phyloP scores from a whole-genome alignment of 257 asterid genomes.

The Lantana camara region DNA sequence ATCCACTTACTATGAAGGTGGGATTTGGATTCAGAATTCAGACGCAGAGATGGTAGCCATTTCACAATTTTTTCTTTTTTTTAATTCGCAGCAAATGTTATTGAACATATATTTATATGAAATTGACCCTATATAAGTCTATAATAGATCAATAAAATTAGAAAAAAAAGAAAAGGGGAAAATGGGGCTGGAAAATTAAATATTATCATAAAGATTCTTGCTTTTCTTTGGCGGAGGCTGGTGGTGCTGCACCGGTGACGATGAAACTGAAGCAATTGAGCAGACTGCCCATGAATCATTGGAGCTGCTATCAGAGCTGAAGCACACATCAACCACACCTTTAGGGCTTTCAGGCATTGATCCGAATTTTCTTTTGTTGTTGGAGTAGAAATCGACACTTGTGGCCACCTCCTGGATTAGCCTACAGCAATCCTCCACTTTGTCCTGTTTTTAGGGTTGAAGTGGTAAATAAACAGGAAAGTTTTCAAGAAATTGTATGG shows the following conservation, averaged over 20 bases:
- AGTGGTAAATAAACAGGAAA: not conserved
- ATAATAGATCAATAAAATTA: not conserved
- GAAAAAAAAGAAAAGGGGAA: not conserved
- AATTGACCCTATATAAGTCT: conserved; percentile 21
- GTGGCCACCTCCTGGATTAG: conserved; percentile 57
- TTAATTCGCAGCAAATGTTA: conserved; percentile 35
- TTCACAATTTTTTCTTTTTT: conserved; percentile 24
- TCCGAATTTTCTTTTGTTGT: conserved; percentile 58
- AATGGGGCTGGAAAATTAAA: not conserved
- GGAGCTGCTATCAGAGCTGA: conserved; percentile 53
- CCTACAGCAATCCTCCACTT: conserved; percentile 64
- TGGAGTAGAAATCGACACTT: conserved; percentile 30
- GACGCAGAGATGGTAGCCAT: conserved; percentile 39
- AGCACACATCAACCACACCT: conserved; percentile 54
- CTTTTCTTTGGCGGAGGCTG: conserved; percentile 60
- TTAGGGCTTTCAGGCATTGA: conserved; percentile 68
- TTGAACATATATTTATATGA: conserved; percentile 29
- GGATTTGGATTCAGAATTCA: conserved; percentile 32
- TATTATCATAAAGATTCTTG: conserved; percentile 32
- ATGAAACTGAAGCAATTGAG: conserved; percentile 49
- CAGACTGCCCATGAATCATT: conserved; percentile 50
- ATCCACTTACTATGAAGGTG: conserved; percentile 28
- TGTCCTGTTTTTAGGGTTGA: conserved; percentile 43
- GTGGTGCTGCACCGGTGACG: conserved; percentile 49
- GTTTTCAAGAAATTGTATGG: not conserved